Evolutionary conservation across 495 filamentous ascomycete genomes (phyloP), one percentile per base, ranked within the genome.

Genomic region (Lophiotrema nucula): DNA sequence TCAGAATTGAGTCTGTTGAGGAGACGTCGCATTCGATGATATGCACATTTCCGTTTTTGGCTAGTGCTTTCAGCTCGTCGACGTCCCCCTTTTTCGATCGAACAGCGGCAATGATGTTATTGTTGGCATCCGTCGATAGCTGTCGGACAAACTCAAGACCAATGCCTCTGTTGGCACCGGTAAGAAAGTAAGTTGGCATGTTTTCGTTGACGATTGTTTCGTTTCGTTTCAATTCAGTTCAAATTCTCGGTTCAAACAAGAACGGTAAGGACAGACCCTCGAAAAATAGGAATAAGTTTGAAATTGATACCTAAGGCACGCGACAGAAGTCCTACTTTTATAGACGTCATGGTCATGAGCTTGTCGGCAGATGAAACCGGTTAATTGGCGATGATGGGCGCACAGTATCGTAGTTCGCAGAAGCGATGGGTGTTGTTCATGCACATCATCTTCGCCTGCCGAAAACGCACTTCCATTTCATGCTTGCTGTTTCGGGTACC

Each of bases 111-210:
- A 83, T 58, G 64, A 83, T 67, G 42, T 70, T 80, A 71, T 82
- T 82, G 56, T 54, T 55, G 0, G 66, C 5, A 33, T 74, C 56
- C 37, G 61, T 51, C 26, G 74, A 67, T 42, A 83, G 75, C 66
- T 83, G 79, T 28, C 76, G 75, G 21, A 81, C 69, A 53, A 81
- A 76, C 50, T 82, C 79, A 63, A 75, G 76, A 49, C 81, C 81
- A 53, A 83, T 67, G 56, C 81, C 80, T 23, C 77, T 76, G 66
- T 81, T 80, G 13, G 79, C 75, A 52, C 81, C 81, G 16, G 81
- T 82, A 62, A 83, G 74, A 47, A 74, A 72, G 56, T 79, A 82
- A 41, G 75, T 72, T 48, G 77, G 73, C 80, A 83, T 81, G 31
- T 43, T 73, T 41, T 11, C 4, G 12, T 3, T 3, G 33, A 12